Conservation (phyloP, 495 filamentous ascomycete genomes). For the Podospora conica region DNA sequence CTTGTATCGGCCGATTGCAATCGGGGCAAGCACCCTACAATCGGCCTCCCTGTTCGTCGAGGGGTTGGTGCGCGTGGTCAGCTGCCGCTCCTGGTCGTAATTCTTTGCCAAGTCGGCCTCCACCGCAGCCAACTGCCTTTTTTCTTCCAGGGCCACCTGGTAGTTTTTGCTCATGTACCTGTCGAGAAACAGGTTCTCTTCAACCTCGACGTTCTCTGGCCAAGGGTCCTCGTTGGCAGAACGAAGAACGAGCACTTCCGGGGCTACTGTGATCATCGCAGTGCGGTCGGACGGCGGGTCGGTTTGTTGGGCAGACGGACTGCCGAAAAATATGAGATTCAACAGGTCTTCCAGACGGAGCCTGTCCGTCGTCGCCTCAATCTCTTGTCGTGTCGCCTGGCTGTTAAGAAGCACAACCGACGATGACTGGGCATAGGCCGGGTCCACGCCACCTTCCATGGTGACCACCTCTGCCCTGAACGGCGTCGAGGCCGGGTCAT, state of each 20-base stretch:
- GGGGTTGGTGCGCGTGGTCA: conserved; percentile 19
- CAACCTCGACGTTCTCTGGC: conserved; percentile 54
- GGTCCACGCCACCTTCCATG: neutral
- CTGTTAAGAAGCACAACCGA: neutral
- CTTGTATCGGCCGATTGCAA: conserved; percentile 18
- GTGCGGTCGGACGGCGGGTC: conserved; percentile 21
- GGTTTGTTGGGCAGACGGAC: neutral
- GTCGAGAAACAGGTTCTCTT: conserved; percentile 68
- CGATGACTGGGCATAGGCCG: neutral
- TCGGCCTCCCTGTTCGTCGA: conserved; percentile 31
- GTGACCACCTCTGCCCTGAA: conserved; percentile 15
- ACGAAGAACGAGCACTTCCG: conserved; percentile 63
- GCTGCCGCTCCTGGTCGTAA: conserved; percentile 15
- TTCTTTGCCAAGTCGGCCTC: conserved; percentile 19
- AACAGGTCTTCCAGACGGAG: neutral
- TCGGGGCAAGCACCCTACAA: conserved; percentile 25
- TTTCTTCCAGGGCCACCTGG: conserved; percentile 42
- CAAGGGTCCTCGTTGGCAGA: conserved; percentile 41
- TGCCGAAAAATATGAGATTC: neutral
- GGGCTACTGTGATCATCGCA: conserved; percentile 47
- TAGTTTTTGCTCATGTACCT: conserved; percentile 61
- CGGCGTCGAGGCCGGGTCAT: neutral
- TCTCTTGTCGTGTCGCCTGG: neutral
- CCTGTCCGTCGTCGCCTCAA: neutral
- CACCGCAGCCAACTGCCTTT: conserved; percentile 31